These are phyloP conservation scores for Cordyceps farinosa DNA, from an alignment of 2,329 filamentous ascomycete genomes.

Conservation along the genomic window DNA sequence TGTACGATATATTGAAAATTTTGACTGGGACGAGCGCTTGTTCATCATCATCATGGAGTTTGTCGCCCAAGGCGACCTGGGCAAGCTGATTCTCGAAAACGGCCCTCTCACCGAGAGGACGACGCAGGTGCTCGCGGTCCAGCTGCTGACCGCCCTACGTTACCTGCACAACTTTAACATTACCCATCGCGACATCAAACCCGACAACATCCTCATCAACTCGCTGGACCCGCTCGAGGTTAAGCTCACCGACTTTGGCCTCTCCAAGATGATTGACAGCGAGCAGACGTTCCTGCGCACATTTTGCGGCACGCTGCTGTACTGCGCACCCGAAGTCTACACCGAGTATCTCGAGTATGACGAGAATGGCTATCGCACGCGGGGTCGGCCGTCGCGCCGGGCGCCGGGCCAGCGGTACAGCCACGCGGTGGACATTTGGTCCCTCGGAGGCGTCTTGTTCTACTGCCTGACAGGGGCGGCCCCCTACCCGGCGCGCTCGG, in stretches of 20 bases:
- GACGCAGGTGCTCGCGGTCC: constrained; percentile 67
- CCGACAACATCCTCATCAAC: constrained; percentile 90
- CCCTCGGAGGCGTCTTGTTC: constrained; percentile 87
- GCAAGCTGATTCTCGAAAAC: constrained; percentile 62
- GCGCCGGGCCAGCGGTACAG: constrained; percentile 66
- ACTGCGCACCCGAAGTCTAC: constrained; percentile 96
- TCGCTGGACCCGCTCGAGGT: constrained; percentile 70
- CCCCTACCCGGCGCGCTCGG: constrained; percentile 75
- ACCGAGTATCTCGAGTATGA: constrained; percentile 68
- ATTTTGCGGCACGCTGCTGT: constrained; percentile 92
- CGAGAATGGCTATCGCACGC: constrained; percentile 61
- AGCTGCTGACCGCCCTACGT: constrained; percentile 75
- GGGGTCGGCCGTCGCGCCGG: constrained; percentile 61
- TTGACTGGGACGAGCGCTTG: constrained; percentile 74
- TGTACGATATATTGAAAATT: constrained; percentile 84
- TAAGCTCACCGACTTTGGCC: constrained; percentile 92
- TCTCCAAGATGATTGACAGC: constrained; percentile 90
- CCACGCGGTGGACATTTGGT: constrained; percentile 95
- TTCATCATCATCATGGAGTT: constrained; percentile 99
- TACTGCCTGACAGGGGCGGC: constrained; percentile 75
- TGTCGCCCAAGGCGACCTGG: constrained; percentile 77
- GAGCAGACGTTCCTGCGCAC: constrained; percentile 91
- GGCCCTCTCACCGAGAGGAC: constrained; percentile 63
- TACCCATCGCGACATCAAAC: constrained; percentile 97
- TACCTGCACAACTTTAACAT: constrained; percentile 88